These are phyloP conservation scores for Torulaspora franciscae DNA, from an alignment of 805 yeast species.

Conservation along the genomic window DNA sequence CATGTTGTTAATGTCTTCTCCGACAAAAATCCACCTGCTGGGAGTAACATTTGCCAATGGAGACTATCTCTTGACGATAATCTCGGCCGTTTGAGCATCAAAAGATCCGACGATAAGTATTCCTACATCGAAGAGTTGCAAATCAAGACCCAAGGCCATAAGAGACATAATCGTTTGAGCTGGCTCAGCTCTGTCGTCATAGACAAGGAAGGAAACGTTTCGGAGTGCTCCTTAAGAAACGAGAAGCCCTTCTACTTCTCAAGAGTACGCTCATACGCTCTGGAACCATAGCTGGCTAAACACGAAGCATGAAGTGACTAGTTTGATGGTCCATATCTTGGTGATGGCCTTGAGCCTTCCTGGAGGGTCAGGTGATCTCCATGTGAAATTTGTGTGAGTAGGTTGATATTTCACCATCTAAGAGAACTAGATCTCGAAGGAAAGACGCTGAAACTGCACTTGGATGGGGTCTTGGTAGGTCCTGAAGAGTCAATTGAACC, in stretches of 20 bases:
- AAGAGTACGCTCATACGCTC: slow-evolving; percentile 43
- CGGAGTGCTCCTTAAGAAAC: slow-evolving; percentile 54
- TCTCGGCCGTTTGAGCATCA: slow-evolving; percentile 45
- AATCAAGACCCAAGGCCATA: slow-evolving; percentile 55
- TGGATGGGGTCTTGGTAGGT: not conserved
- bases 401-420: not conserved
- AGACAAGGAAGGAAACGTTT: slow-evolving; percentile 52
- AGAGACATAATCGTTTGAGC: slow-evolving; percentile 61
- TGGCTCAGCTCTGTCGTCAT: slow-evolving; percentile 65
- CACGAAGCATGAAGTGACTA: not conserved
- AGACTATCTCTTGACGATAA: slow-evolving; percentile 49
- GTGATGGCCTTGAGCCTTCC: not conserved
- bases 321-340: not conserved
- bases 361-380: slow-evolving; percentile 4
- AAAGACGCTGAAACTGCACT: not conserved
- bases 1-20: slow-evolving; percentile 55
- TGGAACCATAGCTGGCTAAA: not conserved
- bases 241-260: slow-evolving; percentile 80
- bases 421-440: not conserved
- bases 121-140: slow-evolving; percentile 58
- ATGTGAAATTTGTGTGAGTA: slow-evolving; percentile 9
- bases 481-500: not conserved
- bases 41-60: slow-evolving; percentile 53
- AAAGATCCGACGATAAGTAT: slow-evolving; percentile 58
- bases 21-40: slow-evolving; percentile 33